Base-by-base conservation (phyloP, 1,139 yeast species). In the Lodderomyces oxycetoniae region DNA sequence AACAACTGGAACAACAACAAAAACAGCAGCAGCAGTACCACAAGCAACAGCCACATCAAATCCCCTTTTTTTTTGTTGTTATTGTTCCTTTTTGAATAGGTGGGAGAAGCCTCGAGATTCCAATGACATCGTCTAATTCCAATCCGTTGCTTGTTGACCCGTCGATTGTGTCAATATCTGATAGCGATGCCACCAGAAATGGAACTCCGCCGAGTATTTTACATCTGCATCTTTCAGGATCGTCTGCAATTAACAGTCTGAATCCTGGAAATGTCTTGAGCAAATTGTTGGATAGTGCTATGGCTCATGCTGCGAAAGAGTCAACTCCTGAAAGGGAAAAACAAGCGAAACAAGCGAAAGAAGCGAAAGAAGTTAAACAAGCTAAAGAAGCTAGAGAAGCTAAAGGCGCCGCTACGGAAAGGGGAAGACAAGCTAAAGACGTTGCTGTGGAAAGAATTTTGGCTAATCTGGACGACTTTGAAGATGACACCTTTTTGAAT, bases 281-380 rank as follows among this genome's bases (percentile, higher is more conserved):
- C n/a, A 62, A 61, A 42, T 51, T 67, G 28, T 53, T 67, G 31
- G 69, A 63, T 37, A 59, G 66, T 2, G 70, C 70, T 19, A 62
- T 63, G 49, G 71, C 73, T 20, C 67, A 71, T 28, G 75, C 76
- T 8, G 74, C 74, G 29, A 65, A 62, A 39, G 76, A 70, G 38
- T 47, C 62, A 9, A 63, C 72, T 3, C 71, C 74, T 2, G 73
- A 64, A 27, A 36, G 56, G 13, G 9, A 7, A 10, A 7, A 15
- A 12, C 10, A 4, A n/a, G 4, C 7, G 28, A 22, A 7, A 17
- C 13, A 10, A 17, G 19, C 5, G 17, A 13, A 21, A 13, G 30
- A 30, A 12, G 16, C 2, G 15, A n/a, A 17, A 21, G 25, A 23
- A n/a, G 28, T 11, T 6, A 10, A 7, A 7, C 9, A 19, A 7